Base-by-base conservation (phyloP, 495 filamentous ascomycete genomes). In the Chaetomium tenue region DNA sequence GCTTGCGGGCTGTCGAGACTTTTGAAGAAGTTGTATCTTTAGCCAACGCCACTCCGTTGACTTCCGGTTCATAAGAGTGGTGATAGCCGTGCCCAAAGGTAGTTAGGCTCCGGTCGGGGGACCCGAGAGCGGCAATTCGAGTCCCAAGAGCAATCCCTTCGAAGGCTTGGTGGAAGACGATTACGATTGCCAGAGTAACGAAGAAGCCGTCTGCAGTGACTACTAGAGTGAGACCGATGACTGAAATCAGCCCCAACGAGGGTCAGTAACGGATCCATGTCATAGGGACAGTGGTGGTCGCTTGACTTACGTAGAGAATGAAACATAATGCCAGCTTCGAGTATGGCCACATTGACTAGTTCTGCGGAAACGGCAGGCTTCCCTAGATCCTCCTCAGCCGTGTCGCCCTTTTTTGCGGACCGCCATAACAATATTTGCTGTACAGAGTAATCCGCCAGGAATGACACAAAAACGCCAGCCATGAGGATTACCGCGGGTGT, bases 101-200 rank as follows among this genome's bases (percentile, higher is more conserved):
- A 25, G 60, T 15, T 2, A 58, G 33, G 20, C 62, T 51, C 8
- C 53, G 60, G 40, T 54, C 44, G 22, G 44, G 58, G 5, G 23
- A 22, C 5, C 55, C 57, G 18, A 59, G 40, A 6, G 57, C 40
- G 42, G 89, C 86, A 63, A 91, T 91, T 28, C 88, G 84, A 8
- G 88, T 84, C 15, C 90, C 89, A 12, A 92, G 83, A 20, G 89
- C 89, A 58, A 92, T 80, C n/a, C 90, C 89, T 76, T 93, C 90
- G 60, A 93, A 92, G 69, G 88, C 88, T 70, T 93, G 85, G 65
- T 86, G 85, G 74, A 88, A 87, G 54, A 85, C 67, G 56, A 88
- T 84, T 50, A 86, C 86, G 39, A 80, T 69, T 62, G 84, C 81
- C 28, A 88, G 80, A 6, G 80, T 82, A 44, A 76, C 71, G 76